phyloP scores from a whole-genome alignment of 2,329 filamentous ascomycete species.

The Pleoardoris graminearum region DNA sequence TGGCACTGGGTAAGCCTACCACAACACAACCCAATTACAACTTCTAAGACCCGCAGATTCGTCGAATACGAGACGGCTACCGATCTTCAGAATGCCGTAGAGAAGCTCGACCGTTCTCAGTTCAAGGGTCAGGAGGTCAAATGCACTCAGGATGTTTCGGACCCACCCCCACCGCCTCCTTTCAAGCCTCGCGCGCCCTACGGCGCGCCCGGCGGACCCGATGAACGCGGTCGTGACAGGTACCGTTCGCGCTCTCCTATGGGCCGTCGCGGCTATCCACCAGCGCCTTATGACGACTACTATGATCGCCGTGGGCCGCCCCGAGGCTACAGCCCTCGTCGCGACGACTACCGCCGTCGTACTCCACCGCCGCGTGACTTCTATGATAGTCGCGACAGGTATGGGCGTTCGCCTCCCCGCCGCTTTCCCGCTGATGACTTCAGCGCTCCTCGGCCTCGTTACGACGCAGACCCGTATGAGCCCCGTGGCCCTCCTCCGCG shows the following conservation, averaged over 20 bases:
- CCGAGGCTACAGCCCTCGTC: conserved; percentile 81
- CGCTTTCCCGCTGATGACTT: conserved; percentile 74
- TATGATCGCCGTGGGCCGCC: conserved; percentile 81
- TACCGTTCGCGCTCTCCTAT: conserved; percentile 76
- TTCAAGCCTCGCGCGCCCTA: conserved; percentile 43
- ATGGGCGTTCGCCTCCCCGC: conserved; percentile 67
- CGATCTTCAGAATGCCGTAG: conserved; percentile 87
- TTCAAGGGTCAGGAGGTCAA: conserved; percentile 89
- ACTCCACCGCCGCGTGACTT: conserved; percentile 77
- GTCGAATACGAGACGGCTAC: conserved; percentile 95
- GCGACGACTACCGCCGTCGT: conserved; percentile 86
- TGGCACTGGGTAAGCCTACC: conserved; percentile 76
- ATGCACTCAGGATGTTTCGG: conserved; percentile 80
- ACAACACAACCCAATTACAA: not conserved
- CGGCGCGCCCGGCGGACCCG: conserved; percentile 45
- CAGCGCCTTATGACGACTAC: conserved; percentile 66
- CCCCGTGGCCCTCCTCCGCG: conserved; percentile 58
- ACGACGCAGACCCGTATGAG: conserved; percentile 77
- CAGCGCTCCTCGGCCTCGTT: conserved; percentile 63
- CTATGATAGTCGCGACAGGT: conserved; percentile 72
- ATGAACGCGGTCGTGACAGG: conserved; percentile 72
- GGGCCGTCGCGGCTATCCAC: conserved; percentile 66
- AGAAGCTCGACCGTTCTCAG: conserved; percentile 89
- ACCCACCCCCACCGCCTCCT: conserved; percentile 42
- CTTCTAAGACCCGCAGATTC: conserved; percentile 63